These are phyloP conservation scores for Aurantiochytrium sp. DNA, from an alignment of 108 stramenopile genomes.

Conservation along the genomic window DNA sequence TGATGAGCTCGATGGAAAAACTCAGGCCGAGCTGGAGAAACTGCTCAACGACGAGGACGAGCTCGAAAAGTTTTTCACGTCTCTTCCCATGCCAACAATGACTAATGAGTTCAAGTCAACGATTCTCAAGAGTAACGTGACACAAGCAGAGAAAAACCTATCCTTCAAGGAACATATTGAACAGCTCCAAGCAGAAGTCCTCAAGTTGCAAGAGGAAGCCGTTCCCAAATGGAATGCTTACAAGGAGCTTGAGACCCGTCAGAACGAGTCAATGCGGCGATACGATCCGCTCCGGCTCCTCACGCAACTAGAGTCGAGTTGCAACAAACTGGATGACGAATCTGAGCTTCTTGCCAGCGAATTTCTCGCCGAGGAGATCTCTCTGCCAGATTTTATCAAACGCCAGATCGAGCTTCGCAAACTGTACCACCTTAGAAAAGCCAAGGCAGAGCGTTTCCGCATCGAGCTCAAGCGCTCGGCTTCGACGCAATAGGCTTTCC, in stretches of 20 bases:
- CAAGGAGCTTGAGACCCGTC: background rate
- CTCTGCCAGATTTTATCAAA: background rate
- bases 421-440: constrained; percentile 10
- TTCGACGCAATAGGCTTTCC: no score
- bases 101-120: background rate
- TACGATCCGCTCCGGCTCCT: background rate
- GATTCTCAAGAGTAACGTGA: background rate
- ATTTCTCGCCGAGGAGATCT: background rate
- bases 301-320: background rate
- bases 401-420: constrained; percentile 9
- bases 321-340: background rate
- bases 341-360: background rate
- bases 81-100: background rate
- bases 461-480: background rate
- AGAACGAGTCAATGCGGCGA: background rate
- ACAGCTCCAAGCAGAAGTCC: background rate
- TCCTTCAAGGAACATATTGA: background rate
- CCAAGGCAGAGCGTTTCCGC: background rate
- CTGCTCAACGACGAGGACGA: background rate
- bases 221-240: background rate
- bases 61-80: background rate
- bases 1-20: background rate
- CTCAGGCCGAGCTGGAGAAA: background rate
- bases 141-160: background rate
- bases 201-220: background rate